Evolutionary conservation across 1,139 yeast species (phyloP), one percentile per base, ranked within the genome.

Genomic region (Zygosaccharomyces sapae): DNA sequence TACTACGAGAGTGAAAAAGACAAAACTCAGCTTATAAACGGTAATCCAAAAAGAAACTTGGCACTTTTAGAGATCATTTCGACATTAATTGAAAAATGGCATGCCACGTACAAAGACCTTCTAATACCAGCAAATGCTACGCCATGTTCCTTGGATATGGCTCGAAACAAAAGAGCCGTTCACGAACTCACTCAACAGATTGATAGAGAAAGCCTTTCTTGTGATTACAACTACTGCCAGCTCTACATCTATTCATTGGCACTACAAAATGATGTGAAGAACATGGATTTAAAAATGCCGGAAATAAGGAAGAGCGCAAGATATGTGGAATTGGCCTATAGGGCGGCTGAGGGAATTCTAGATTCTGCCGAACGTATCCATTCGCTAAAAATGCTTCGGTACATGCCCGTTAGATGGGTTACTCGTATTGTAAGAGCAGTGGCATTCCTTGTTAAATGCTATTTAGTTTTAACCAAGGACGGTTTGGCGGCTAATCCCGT

Each of bases 391-490:
- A 70, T 83, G 71, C 69, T 87, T 45, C 72, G 82, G 51, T 85
- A 77, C 60, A 88, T 90, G 81, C 96, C 97, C 0, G 90, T 88
- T 10, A 72, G 96, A 53, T 89, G 96, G 96, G 81, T 86, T 4
- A 85, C 89, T 0, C 73, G 96, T 50, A 80, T 88, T 31, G 90
- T 90, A n/a, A 78, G 94, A 57, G 89, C 96, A 0, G 90, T 88
- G 5, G 94, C 96, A 2, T 90, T 89, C 63, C 77, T 90, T 47
- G 95, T 90, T 9, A 89, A 89, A 63, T 86, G 95, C 61, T 83
- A 85, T 58, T 67, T 85, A 46, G 81, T 89, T 0, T 72, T 84
- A 36, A 80, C 86, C 0, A 80, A 79, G 49, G 44, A 47, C 38
- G 47, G 46, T n/a, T 49, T 49, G 31, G 50, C 59, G 10, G 52